Evolutionary conservation across 257 asterid species (phyloP).

Genomic region (Nicotiana tomentosiformis): DNA sequence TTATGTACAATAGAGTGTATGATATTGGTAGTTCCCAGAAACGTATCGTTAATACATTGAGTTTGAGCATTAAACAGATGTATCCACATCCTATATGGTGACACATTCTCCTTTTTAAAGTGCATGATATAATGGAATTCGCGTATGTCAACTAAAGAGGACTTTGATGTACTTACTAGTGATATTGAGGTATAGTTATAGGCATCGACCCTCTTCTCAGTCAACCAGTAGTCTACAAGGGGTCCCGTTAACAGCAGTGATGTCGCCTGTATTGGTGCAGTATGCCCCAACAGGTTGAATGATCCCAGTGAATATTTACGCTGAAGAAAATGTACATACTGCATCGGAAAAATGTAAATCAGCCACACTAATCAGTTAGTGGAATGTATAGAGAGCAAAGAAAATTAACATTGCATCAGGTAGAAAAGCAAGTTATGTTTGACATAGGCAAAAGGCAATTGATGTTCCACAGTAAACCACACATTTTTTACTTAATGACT

Average conservation of each 20-base stretch:
- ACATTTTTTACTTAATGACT: constrained; percentile 20
- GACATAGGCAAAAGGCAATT: background rate
- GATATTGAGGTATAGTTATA: constrained; percentile 46
- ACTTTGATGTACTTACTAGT: constrained; percentile 33
- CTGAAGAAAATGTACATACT: constrained; percentile 78
- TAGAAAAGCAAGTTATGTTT: background rate
- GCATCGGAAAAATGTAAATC: constrained; percentile 22
- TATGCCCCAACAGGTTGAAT: constrained; percentile 73
- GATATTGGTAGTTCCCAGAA: background rate
- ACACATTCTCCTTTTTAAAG: background rate
- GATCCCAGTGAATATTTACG: constrained; percentile 73
- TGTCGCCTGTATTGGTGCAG: constrained; percentile 82
- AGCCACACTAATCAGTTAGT: constrained; percentile 9
- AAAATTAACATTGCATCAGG: background rate
- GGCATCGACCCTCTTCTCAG: constrained; percentile 52
- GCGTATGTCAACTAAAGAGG: background rate
- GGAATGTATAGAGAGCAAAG: background rate
- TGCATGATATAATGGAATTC: background rate
- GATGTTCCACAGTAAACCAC: background rate
- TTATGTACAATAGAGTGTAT: background rate
- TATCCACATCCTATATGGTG: background rate
- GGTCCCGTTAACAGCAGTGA: constrained; percentile 66
- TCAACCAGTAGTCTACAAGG: constrained; percentile 59
- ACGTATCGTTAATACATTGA: background rate
- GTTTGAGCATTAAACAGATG: background rate